Evolutionary conservation across 352 stramenopile species (phyloP).

Genomic region (Blastocystis sp.): DNA sequence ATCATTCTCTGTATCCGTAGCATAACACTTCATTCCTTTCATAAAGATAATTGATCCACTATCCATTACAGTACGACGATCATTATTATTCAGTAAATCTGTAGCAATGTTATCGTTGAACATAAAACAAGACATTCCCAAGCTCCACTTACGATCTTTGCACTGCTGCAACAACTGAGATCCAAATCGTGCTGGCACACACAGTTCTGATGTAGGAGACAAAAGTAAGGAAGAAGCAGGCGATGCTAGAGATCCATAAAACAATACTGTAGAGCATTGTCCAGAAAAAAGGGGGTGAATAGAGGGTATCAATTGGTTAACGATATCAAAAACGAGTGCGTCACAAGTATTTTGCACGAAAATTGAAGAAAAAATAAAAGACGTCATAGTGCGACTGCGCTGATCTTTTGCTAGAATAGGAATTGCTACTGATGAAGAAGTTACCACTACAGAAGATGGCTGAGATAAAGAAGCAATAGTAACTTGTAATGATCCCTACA

Average conservation of each 20-base stretch:
- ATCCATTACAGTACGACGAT: not conserved
- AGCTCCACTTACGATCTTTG: not conserved
- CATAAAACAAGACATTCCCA: not conserved
- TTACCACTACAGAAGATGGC: not conserved
- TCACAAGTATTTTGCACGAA: not conserved
- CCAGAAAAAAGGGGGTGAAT: not conserved
- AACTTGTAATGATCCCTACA: not conserved
- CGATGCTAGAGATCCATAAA: not conserved
- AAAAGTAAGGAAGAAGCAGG: not conserved
- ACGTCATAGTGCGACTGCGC: not conserved
- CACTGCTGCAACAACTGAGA: not conserved
- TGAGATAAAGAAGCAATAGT: not conserved
- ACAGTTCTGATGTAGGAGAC: not conserved
- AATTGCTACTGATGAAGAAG: not conserved
- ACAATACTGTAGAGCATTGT: not conserved
- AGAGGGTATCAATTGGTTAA: not conserved
- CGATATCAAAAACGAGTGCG: not conserved
- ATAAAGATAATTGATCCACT: constrained; percentile 43
- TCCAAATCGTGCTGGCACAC: not conserved
- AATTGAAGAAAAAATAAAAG: not conserved
- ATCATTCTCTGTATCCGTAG: not conserved
- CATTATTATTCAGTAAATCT: not conserved
- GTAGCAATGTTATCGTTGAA: not conserved
- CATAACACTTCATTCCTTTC: constrained; percentile 32
- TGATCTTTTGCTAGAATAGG: not conserved